A percentile compares a stretch with the other conserved stretches of the same genome.
Evolutionary conservation across 169 alveolate genomes (phyloP).

Genomic region (Eimeria nieschulzi): DNA sequence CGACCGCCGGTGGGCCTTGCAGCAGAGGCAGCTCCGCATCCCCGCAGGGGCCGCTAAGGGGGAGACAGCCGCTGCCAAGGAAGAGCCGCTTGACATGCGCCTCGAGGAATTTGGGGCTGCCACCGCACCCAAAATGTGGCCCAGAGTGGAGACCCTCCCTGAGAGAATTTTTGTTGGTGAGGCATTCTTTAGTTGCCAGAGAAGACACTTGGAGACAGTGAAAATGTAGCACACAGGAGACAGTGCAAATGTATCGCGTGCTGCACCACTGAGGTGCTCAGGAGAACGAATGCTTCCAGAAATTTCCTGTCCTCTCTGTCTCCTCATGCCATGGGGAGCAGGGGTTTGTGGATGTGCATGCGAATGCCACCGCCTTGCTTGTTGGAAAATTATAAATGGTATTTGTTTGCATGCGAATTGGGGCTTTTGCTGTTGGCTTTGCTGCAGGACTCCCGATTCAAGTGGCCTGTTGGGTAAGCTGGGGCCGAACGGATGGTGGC

Average conservation of each 20-base stretch:
- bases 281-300: not conserved
- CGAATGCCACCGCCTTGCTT: too few species aligned
- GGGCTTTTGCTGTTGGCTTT: not conserved
- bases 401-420: too few species aligned
- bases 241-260: too few species aligned
- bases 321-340: too few species aligned
- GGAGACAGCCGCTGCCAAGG: not conserved
- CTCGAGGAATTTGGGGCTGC: conserved; percentile 4
- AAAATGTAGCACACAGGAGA: too few species aligned
- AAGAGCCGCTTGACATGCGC: conserved; percentile 4
- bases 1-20: conserved; percentile 76
- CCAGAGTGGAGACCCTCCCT: conserved; percentile 19
- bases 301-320: not conserved
- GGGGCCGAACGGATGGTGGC: conserved; percentile 32
- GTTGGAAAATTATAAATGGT: too few species aligned
- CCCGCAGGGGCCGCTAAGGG: conserved; percentile 24
- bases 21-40: conserved; percentile 41
- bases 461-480: conserved; percentile 42
- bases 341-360: too few species aligned
- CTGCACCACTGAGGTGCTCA: not conserved
- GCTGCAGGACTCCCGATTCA: conserved; percentile 31
- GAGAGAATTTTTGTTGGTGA: conserved; percentile 27
- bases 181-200: not conserved
- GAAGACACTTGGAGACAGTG: too few species aligned
- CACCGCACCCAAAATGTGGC: conserved; percentile 10